phyloP scores from a whole-genome alignment of 257 asterid species.

The Solanum pimpinellifolium region DNA sequence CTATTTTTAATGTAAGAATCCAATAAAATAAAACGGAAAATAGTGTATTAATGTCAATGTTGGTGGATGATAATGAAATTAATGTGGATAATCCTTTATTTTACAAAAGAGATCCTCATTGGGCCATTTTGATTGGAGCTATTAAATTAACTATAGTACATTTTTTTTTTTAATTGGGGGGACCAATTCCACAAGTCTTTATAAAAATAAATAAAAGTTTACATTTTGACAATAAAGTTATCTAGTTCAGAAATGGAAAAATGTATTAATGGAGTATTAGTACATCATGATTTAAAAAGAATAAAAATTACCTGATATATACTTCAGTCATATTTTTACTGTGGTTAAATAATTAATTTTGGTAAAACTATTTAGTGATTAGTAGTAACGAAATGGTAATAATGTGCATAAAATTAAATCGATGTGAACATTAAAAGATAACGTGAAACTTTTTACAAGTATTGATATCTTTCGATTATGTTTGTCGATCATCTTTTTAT shows the following conservation, averaged over 20 bases:
- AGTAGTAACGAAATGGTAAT: not conserved
- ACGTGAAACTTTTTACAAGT: not conserved
- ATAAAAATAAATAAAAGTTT: not conserved
- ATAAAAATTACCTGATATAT: not conserved
- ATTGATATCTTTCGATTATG: not conserved
- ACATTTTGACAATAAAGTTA: not conserved
- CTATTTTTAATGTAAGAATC: no score
- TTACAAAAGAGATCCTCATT: not conserved
- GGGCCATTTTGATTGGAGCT: not conserved
- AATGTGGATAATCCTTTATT: not conserved
- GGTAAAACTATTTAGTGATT: not conserved
- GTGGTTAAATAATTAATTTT: not conserved
- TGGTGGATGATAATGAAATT: not conserved
- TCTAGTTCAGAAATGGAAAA: not conserved
- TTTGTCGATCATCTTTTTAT: not conserved
- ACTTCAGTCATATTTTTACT: not conserved
- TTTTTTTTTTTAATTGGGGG: no score
- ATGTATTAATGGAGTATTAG: not conserved
- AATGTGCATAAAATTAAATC: not conserved
- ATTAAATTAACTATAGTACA: not conserved
- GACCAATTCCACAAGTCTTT: not conserved
- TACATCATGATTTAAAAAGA: not conserved
- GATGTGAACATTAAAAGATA: not conserved
- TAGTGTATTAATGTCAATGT: not conserved
- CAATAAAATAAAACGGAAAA: no score